phyloP scores from a whole-genome alignment of 2,329 filamentous ascomycete species.

The Fusarium mangiferae region DNA sequence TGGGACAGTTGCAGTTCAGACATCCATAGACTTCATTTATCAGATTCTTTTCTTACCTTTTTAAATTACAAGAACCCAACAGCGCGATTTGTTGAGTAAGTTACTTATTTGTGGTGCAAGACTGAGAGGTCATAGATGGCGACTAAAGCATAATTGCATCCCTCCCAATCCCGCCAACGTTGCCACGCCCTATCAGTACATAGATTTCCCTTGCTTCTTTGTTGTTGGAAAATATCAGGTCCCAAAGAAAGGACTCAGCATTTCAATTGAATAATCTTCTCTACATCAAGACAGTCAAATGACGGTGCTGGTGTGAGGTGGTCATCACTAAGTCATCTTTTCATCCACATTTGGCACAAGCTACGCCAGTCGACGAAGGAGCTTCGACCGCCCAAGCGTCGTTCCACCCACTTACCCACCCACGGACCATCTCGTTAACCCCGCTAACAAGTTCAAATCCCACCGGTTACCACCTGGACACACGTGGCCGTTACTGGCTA shows the following conservation, averaged over 20 bases:
- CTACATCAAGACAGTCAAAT: neutral
- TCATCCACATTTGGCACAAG: neutral
- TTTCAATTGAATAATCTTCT: neutral
- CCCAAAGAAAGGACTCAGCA: too few relatives aligned
- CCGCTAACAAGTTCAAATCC: neutral
- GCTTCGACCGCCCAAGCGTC: too few relatives aligned
- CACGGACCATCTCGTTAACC: neutral
- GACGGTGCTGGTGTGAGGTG: neutral
- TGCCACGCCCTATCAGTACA: too few relatives aligned
- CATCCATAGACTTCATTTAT: neutral
- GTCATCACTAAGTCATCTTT: neutral
- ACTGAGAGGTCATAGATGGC: neutral
- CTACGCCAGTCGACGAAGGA: neutral
- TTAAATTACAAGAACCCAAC: neutral
- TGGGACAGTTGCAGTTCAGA: too few relatives aligned
- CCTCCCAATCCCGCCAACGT: too few relatives aligned
- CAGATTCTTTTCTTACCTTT: neutral
- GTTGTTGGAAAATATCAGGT: too few relatives aligned
- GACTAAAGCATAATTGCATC: too few relatives aligned
- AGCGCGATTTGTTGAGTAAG: neutral
- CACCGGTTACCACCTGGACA: neutral
- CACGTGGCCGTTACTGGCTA: neutral
- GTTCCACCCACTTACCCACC: neutral
- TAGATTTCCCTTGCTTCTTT: too few relatives aligned
- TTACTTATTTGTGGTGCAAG: neutral